Evolutionary conservation across 2,329 filamentous ascomycete species (phyloP).

Genomic region (Chaetomiaceae sp.): DNA sequence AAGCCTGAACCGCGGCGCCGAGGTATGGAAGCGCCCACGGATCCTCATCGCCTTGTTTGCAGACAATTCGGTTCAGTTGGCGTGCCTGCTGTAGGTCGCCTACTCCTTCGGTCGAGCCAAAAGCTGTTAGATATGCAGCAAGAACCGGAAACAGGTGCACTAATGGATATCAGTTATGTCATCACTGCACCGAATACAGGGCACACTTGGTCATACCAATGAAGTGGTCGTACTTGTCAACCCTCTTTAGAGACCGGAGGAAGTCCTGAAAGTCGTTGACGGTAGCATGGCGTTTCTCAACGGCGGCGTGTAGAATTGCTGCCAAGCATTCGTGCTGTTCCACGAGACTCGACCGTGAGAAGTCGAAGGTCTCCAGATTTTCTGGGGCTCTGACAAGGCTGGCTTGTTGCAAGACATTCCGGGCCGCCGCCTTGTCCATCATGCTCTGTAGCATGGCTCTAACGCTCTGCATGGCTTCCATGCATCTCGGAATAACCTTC

Average conservation of each 20-base stretch:
- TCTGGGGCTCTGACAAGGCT: slow-evolving; percentile 51
- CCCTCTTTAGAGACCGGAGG: slow-evolving; percentile 60
- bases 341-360: slow-evolving; percentile 73
- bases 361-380: slow-evolving; percentile 71
- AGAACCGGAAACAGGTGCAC: slow-evolving; percentile 82
- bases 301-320: slow-evolving; percentile 71
- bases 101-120: slow-evolving; percentile 72
- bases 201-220: slow-evolving; percentile 38
- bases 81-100: slow-evolving; percentile 65
- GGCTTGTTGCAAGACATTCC: slow-evolving; percentile 66
- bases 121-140: slow-evolving; percentile 69
- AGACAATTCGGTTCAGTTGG: slow-evolving; percentile 64
- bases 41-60: slow-evolving; percentile 63
- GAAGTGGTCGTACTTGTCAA: slow-evolving; percentile 71
- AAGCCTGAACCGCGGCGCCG: slow-evolving; percentile 71
- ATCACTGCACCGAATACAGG: background rate
- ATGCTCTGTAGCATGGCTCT: slow-evolving; percentile 73
- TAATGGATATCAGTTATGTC: slow-evolving; percentile 17
- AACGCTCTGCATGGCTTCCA: slow-evolving; percentile 71
- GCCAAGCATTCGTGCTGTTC: slow-evolving; percentile 87
- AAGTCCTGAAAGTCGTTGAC: slow-evolving; percentile 70
- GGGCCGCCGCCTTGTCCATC: slow-evolving; percentile 69
- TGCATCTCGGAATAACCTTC: slow-evolving; percentile 68
- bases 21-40: slow-evolving; percentile 71
- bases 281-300: slow-evolving; percentile 69